Conservation (phyloP, 768 basidiomycete genomes). For the Grammothele lineata region DNA sequence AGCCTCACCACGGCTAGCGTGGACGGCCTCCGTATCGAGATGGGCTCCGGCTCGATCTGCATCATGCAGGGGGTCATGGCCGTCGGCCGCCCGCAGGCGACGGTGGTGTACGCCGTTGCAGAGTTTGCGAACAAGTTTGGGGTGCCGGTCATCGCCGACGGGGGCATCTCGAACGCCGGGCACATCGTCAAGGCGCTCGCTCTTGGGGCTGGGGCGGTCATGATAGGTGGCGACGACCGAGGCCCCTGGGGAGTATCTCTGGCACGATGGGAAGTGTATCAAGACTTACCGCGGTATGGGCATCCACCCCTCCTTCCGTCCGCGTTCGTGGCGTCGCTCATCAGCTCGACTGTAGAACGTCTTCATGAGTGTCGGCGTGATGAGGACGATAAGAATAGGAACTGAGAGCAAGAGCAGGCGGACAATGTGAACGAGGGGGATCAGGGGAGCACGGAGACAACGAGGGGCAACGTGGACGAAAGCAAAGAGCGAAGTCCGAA, state of each 20-base stretch:
- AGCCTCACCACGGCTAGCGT: conserved; percentile 90
- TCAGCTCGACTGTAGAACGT: no score
- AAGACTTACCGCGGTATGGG: conserved; percentile 99
- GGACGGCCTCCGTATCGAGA: conserved; percentile 92
- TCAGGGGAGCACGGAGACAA: no score
- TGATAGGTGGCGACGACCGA: conserved; percentile 99
- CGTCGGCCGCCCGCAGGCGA: conserved; percentile 95
- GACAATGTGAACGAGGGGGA: no score
- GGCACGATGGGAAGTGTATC: conserved; percentile 97
- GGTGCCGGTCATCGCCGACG: conserved; percentile 95
- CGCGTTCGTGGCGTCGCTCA: no score
- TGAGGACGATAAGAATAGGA: no score
- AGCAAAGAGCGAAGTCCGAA: no score
- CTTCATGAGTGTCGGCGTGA: no score
- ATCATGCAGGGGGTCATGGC: conserved; percentile 99
- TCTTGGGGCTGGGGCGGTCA: conserved; percentile 91
- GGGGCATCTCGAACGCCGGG: conserved; percentile 92
- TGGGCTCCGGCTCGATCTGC: conserved; percentile 98
- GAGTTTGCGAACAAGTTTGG: conserved; percentile 94
- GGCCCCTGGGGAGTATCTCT: conserved; percentile 98
- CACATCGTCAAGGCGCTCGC: conserved; percentile 97
- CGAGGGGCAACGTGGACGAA: no score
- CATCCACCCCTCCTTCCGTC: no score
- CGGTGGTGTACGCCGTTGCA: conserved; percentile 92
- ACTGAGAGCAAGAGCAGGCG: no score